Evolutionary conservation across 352 stramenopile species (phyloP).

Genomic region (Globisporangium yorkense): DNA sequence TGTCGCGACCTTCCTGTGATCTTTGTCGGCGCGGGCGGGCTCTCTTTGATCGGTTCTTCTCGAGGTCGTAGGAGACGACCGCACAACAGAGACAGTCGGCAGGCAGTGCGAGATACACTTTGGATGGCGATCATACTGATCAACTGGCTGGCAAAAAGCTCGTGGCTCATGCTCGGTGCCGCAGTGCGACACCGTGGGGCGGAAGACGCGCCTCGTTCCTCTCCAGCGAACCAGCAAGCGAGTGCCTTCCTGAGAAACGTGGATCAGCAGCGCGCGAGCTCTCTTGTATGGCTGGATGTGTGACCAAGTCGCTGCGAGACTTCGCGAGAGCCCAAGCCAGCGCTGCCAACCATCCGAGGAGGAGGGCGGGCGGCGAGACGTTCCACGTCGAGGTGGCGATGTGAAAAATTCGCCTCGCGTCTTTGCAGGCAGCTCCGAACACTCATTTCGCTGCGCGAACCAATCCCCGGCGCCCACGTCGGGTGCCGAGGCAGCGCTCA

Average conservation of each 20-base stretch:
- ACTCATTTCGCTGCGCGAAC: slow-evolving; percentile 5
- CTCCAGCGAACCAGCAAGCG: background rate
- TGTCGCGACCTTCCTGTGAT: background rate
- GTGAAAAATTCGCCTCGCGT: background rate
- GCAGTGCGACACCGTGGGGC: background rate
- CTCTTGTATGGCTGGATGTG: no score
- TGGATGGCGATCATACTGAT: background rate
- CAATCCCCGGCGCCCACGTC: slow-evolving; percentile 1
- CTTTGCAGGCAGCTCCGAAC: background rate
- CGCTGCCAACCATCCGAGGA: background rate
- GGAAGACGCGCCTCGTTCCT: no score
- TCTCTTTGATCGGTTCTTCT: background rate
- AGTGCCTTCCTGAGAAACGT: no score
- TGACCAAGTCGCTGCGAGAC: background rate
- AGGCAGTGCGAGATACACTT: background rate
- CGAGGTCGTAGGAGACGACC: background rate
- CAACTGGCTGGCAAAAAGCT: background rate
- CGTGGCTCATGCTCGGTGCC: background rate
- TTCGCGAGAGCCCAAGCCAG: no score
- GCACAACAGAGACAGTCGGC: slow-evolving; percentile 2
- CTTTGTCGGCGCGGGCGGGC: background rate
- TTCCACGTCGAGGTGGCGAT: background rate
- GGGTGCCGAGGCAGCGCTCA: background rate
- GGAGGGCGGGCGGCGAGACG: background rate
- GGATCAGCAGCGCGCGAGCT: no score